A percentile compares a stretch with the other conserved stretches of the same genome.
These are phyloP conservation scores for Massarina eburnea DNA, from an alignment of 2,329 filamentous ascomycete species.

Conservation along the genomic window DNA sequence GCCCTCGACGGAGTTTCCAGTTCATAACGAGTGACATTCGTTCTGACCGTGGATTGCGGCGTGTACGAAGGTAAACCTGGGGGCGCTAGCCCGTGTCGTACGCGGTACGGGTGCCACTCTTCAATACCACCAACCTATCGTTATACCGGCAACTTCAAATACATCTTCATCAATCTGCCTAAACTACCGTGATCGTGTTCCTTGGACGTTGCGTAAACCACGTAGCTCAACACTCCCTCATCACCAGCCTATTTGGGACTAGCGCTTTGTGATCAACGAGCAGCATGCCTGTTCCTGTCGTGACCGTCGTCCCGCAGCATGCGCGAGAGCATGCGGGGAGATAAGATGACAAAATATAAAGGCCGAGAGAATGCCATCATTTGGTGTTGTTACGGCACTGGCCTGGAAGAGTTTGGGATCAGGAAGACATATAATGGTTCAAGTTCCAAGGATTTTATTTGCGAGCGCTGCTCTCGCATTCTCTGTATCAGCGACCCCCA, in stretches of 20 bases:
- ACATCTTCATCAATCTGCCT: background rate
- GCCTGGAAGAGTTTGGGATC: background rate
- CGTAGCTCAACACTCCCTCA: background rate
- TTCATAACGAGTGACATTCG: too few relatives aligned
- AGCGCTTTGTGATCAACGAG: constrained; percentile 5
- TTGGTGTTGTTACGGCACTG: background rate
- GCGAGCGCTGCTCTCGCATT: background rate
- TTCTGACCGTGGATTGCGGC: too few relatives aligned
- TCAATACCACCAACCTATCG: background rate
- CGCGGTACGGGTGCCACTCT: too few relatives aligned
- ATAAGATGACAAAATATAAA: constrained; percentile 6
- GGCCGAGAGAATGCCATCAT: background rate
- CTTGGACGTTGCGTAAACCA: background rate
- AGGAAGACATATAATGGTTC: background rate
- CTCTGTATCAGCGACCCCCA: background rate
- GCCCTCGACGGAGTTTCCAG: too few relatives aligned
- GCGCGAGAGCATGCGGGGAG: constrained; percentile 1
- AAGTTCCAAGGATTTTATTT: background rate
- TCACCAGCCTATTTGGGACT: constrained; percentile 8
- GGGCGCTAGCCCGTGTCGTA: too few relatives aligned
- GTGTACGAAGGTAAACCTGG: too few relatives aligned
- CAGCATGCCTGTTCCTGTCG: constrained; percentile 12
- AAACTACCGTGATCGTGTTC: background rate
- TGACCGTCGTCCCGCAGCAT: constrained; percentile 5
- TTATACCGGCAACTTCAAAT: background rate